Conservation (phyloP, 202 grass and related monocot species). For the Hordeum pubiflorum region DNA sequence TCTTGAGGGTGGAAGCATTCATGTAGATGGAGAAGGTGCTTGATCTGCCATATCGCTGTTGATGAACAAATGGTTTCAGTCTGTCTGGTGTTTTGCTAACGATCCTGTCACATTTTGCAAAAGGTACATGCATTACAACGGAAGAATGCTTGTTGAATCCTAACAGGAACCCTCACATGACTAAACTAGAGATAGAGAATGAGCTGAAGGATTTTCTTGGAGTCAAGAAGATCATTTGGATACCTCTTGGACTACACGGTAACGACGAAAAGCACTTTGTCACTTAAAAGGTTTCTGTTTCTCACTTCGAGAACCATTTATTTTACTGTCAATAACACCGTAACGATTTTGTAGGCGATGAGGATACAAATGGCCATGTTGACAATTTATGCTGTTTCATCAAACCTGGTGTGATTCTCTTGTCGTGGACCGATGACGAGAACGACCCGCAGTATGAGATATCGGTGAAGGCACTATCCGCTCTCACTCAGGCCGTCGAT, state of each 20-base stretch:
- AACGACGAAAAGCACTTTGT: slow-evolving; percentile 1
- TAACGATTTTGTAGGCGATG: slow-evolving; percentile 49
- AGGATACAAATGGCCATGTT: slow-evolving; percentile 85
- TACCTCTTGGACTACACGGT: slow-evolving; percentile 79
- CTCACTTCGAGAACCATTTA: background rate
- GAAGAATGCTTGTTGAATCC: slow-evolving; percentile 83
- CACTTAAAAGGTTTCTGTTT: background rate
- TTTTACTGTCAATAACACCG: background rate
- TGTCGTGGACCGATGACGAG: slow-evolving; percentile 77
- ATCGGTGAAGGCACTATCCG: slow-evolving; percentile 64
- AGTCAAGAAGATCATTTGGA: slow-evolving; percentile 86
- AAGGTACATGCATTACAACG: slow-evolving; percentile 94
- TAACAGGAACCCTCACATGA: slow-evolving; percentile 89
- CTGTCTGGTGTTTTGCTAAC: background rate
- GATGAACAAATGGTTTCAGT: background rate
- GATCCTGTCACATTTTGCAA: slow-evolving; percentile 21
- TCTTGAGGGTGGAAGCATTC: slow-evolving; percentile 95
- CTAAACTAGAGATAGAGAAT: slow-evolving; percentile 70
- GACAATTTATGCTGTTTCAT: slow-evolving; percentile 88
- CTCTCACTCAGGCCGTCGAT: slow-evolving; percentile 44
- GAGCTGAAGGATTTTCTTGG: slow-evolving; percentile 79
- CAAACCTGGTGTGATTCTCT: slow-evolving; percentile 66
- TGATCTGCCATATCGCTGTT: background rate
- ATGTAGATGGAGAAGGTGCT: slow-evolving; percentile 87
- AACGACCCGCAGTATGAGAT: slow-evolving; percentile 62